A percentile compares a stretch with the other conserved stretches of the same genome.
phyloP scores from a whole-genome alignment of 2,329 filamentous ascomycete genomes.

The Colletotrichum simmondsii region DNA sequence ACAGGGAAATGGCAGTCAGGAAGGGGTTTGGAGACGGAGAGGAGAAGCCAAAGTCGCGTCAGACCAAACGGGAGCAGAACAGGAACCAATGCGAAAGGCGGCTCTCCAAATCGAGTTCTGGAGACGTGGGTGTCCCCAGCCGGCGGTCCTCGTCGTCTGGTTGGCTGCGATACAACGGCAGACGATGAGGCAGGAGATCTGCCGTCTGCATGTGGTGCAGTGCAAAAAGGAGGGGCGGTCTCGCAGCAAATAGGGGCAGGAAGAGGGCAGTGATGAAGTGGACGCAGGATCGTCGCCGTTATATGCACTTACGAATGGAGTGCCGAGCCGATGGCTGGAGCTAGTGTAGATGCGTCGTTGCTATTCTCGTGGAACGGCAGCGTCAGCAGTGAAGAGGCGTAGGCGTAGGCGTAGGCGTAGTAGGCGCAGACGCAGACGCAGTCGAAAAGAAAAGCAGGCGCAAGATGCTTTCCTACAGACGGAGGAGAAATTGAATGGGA shows the following conservation, averaged over 20 bases:
- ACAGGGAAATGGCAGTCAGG: constrained; percentile 25
- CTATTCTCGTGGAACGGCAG: constrained; percentile 22
- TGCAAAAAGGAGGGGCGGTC: constrained; percentile 8
- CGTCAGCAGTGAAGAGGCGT: not conserved
- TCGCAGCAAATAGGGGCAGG: constrained; percentile 16
- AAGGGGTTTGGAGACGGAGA: constrained; percentile 11
- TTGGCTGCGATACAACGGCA: constrained; percentile 19
- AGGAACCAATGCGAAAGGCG: constrained; percentile 13
- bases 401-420: not conserved
- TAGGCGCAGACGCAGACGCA: not conserved
- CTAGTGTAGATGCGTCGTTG: constrained; percentile 1
- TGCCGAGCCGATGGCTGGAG: not conserved
- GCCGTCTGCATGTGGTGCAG: constrained; percentile 16
- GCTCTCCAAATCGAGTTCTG: constrained; percentile 11
- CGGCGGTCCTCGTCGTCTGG: not conserved
- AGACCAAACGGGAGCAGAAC: not conserved
- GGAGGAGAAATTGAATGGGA: not conserved
- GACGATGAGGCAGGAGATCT: constrained; percentile 21
- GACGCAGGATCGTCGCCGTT: not conserved
- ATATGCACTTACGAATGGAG: constrained; percentile 21
- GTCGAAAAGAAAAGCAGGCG: constrained; percentile 6
- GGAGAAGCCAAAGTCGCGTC: constrained; percentile 10
- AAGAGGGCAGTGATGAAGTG: not conserved
- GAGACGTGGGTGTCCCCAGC: constrained; percentile 18
- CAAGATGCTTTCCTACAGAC: not conserved